These are phyloP conservation scores for Colletotrichum australisinense DNA, from an alignment of 2,329 filamentous ascomycete genomes.

Conservation along the genomic window DNA sequence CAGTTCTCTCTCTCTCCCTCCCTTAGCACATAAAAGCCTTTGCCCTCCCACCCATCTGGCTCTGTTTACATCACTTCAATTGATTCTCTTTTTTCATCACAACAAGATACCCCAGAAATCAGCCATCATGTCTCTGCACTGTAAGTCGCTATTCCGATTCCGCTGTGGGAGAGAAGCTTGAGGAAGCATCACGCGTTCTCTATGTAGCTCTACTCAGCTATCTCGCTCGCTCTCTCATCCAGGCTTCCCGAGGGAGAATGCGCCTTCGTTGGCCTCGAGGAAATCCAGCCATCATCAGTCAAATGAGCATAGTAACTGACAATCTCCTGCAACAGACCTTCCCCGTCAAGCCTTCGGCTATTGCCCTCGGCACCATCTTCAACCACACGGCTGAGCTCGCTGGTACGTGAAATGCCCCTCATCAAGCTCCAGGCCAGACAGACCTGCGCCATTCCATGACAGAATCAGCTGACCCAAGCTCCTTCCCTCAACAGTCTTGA, in stretches of 20 bases:
- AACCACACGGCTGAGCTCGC: constrained; percentile 92
- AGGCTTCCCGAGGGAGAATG: background rate
- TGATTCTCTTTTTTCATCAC: constrained; percentile 19
- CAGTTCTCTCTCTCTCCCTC: background rate
- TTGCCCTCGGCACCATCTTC: constrained; percentile 95
- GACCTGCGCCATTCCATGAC: background rate
- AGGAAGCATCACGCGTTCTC: background rate
- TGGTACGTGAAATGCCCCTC: constrained; percentile 42
- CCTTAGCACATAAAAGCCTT: constrained; percentile 33
- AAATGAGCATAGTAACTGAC: background rate
- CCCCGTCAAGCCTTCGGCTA: constrained; percentile 97
- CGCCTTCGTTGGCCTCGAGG: background rate
- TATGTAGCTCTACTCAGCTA: background rate
- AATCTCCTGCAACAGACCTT: constrained; percentile 58
- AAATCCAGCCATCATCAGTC: background rate
- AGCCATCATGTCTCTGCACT: constrained; percentile 69
- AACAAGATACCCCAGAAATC: constrained; percentile 28
- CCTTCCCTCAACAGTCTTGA: constrained; percentile 67
- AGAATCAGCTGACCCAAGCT: constrained; percentile 9
- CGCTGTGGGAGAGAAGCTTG: background rate
- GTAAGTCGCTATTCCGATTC: constrained; percentile 50
- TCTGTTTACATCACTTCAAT: constrained; percentile 20
- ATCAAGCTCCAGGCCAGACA: background rate
- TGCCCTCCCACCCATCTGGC: constrained; percentile 19
- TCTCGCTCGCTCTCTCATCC: no score